phyloP scores from a whole-genome alignment of 805 yeast species.

The Schwanniomyces sp. region DNA sequence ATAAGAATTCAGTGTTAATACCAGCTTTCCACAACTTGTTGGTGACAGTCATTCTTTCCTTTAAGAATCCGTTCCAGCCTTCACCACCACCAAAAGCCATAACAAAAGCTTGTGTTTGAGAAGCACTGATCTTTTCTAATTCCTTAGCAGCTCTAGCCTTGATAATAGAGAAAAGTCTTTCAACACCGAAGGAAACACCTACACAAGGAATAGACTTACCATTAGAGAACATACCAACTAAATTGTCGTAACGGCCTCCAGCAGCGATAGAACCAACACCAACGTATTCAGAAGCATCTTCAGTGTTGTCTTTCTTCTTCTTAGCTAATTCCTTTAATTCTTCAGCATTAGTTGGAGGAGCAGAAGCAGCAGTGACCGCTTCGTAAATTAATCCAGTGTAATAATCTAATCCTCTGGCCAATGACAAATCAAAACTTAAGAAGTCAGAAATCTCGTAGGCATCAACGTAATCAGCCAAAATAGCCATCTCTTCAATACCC shows the following conservation, averaged over 20 bases:
- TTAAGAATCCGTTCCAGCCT: slow-evolving; percentile 89
- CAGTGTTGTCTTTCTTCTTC: slow-evolving; percentile 53
- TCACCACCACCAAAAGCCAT: slow-evolving; percentile 99
- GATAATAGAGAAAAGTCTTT: slow-evolving; percentile 86
- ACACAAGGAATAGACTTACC: slow-evolving; percentile 96
- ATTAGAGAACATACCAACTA: slow-evolving; percentile 95
- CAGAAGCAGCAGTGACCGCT: slow-evolving; percentile 92
- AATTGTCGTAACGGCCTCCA: slow-evolving; percentile 96
- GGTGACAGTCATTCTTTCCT: slow-evolving; percentile 87
- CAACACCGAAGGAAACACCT: slow-evolving; percentile 96
- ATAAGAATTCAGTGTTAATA: slow-evolving; percentile 86
- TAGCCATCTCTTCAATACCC: slow-evolving; percentile 80
- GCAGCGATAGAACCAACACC: slow-evolving; percentile 99
- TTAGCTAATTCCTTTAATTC: slow-evolving; percentile 55
- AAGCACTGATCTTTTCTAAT: slow-evolving; percentile 67
- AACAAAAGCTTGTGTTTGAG: slow-evolving; percentile 88
- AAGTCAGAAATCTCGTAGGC: slow-evolving; percentile 72
- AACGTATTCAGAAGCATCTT: slow-evolving; percentile 93
- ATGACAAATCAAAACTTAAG: slow-evolving; percentile 85
- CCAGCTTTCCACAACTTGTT: slow-evolving; percentile 85
- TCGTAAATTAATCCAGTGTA: slow-evolving; percentile 97
- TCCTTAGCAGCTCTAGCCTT: slow-evolving; percentile 67
- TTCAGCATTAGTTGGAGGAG: slow-evolving; percentile 84
- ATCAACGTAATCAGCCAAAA: slow-evolving; percentile 72
- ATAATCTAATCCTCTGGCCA: slow-evolving; percentile 97